Percentiles rank a stretch among this genome's conserved stretches.
These are phyloP conservation scores for Stagonosporopsis rhizophila DNA, from an alignment of 2,329 filamentous ascomycete species.

Conservation along the genomic window DNA sequence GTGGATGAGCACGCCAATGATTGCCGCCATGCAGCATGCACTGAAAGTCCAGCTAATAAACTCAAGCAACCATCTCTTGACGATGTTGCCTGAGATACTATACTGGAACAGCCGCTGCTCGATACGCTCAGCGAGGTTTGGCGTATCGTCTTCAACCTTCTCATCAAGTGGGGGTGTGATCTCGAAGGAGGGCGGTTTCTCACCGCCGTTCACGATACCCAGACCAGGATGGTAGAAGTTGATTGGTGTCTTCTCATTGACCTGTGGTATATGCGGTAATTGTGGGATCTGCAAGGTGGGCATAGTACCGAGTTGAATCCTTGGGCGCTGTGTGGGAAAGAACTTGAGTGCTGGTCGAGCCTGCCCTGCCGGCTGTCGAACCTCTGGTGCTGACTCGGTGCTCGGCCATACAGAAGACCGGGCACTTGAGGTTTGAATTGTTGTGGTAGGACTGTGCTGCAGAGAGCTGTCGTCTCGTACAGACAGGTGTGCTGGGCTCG, in stretches of 20 bases:
- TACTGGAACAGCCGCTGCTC: conserved; percentile 30
- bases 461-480: not conserved
- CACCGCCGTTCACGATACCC: conserved; percentile 7
- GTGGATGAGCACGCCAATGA: conserved; percentile 24
- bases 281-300: conserved; percentile 17
- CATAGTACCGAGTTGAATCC: conserved; percentile 19
- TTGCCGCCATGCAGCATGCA: conserved; percentile 30
- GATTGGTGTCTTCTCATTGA: conserved; percentile 19
- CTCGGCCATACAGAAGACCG: conserved; percentile 31
- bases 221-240: conserved; percentile 3
- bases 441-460: conserved; percentile 25
- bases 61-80: conserved; percentile 37
- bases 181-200: conserved; percentile 21
- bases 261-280: conserved; percentile 14
- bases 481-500: not conserved
- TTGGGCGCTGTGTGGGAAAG: conserved; percentile 22
- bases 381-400: conserved; percentile 28
- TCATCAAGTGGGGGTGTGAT: conserved; percentile 14
- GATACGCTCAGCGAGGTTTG: conserved; percentile 35
- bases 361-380: conserved; percentile 7
- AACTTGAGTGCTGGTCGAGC: conserved; percentile 26
- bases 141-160: not conserved
- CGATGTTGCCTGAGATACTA: conserved; percentile 23
- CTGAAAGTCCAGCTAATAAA: conserved; percentile 38
- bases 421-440: conserved; percentile 28